Percentiles rank a stretch among this genome's conserved stretches.
Conservation (phyloP, 1,284 basidiomycete species). For the Rhodotorula sp. region DNA sequence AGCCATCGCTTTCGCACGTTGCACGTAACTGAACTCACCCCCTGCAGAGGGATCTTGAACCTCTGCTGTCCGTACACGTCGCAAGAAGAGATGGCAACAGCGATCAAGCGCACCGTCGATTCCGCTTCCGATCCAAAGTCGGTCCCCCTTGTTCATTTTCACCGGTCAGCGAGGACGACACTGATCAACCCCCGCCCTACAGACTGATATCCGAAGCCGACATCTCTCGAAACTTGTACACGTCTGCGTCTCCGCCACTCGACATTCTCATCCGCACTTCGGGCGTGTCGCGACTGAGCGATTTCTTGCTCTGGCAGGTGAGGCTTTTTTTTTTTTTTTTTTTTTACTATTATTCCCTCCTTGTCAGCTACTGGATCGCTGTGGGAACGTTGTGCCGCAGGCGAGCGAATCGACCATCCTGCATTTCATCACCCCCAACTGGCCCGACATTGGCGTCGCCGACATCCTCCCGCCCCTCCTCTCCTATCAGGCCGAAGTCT, state of each 20-base stretch:
- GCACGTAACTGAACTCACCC: neutral
- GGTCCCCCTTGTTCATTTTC: neutral
- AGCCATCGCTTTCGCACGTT: neutral
- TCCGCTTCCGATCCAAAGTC: neutral
- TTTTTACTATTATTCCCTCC: too few species aligned
- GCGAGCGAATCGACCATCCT: constrained; percentile 78
- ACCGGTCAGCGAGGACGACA: too few species aligned
- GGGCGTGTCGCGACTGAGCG: constrained; percentile 83
- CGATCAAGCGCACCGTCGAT: constrained; percentile 54
- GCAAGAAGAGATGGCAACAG: constrained; percentile 82
- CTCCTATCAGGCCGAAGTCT: constrained; percentile 62
- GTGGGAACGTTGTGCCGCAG: constrained; percentile 50
- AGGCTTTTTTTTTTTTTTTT: constrained; percentile 38
- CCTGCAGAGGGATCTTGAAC: constrained; percentile 64
- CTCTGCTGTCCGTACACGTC: constrained; percentile 93
- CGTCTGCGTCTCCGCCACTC: constrained; percentile 55
- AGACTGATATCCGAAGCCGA: constrained; percentile 51
- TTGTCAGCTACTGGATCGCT: neutral
- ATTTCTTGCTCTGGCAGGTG: constrained; percentile 94
- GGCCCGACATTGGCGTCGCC: constrained; percentile 89
- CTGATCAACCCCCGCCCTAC: too few species aligned
- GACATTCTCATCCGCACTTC: constrained; percentile 91
- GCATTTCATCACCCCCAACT: constrained; percentile 86
- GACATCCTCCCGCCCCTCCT: constrained; percentile 83
- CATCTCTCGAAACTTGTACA: constrained; percentile 67